Evolutionary conservation across 768 basidiomycete species (phyloP).

Genomic region (Russula brevipes): DNA sequence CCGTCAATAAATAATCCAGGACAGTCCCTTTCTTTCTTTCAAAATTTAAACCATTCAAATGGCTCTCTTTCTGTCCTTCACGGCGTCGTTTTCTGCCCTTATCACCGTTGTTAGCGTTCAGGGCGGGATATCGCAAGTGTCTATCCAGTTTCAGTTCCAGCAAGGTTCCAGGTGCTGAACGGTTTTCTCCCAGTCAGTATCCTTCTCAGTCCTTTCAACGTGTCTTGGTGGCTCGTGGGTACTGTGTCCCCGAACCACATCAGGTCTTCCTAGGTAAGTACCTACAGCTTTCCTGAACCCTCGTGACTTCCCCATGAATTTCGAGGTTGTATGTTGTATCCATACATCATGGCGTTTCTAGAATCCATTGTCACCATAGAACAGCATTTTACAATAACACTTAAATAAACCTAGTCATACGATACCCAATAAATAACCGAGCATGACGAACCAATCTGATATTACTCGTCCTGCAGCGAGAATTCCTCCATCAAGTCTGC

Average conservation of each 20-base stretch:
- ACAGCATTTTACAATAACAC: neutral
- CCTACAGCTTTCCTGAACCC: neutral
- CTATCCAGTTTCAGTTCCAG: neutral
- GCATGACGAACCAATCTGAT: neutral
- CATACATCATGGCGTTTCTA: neutral
- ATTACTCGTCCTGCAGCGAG: constrained; percentile 8
- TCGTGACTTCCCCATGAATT: neutral
- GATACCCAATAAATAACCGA: neutral
- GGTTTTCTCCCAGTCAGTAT: constrained; percentile 27
- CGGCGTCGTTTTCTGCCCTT: neutral
- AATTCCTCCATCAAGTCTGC: constrained; percentile 25
- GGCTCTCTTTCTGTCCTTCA: neutral
- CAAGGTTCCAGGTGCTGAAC: neutral
- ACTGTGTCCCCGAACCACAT: neutral
- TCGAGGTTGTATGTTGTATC: no score
- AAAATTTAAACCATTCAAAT: neutral
- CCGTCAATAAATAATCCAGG: no score
- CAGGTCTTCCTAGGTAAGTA: neutral
- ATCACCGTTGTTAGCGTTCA: constrained; percentile 25
- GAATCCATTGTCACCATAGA: neutral
- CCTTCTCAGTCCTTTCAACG: constrained; percentile 32
- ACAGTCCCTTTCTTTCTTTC: neutral
- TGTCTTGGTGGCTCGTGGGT: neutral
- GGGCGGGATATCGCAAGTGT: constrained; percentile 25
- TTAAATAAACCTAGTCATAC: neutral